These are phyloP conservation scores for Tetrahymena malaccensis DNA, from an alignment of 73 alveolate species.

Conservation along the genomic window DNA sequence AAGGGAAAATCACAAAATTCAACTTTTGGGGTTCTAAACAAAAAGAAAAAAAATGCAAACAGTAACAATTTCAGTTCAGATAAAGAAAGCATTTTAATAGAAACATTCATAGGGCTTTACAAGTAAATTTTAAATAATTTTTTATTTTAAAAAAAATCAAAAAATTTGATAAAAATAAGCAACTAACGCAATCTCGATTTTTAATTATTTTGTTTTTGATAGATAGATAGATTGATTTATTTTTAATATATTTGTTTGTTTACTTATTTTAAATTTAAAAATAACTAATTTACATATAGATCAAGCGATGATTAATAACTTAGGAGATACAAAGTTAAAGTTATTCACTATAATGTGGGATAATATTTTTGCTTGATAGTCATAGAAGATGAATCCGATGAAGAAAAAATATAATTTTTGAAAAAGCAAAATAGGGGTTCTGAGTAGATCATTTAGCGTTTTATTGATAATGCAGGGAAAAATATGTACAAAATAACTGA, in stretches of 20 bases:
- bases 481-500: background rate
- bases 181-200: no score
- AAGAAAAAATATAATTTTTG: background rate
- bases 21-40: background rate
- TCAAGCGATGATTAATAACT: background rate
- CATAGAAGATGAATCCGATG: background rate
- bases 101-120: background rate
- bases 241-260: background rate
- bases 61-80: background rate
- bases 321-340: background rate
- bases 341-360: background rate
- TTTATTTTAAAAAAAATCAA: no score
- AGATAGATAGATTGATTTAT: no score
- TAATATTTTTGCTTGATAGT: background rate
- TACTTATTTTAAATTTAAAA: background rate
- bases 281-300: background rate
- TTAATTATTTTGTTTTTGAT: no score
- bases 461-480: background rate
- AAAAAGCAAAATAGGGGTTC: background rate
- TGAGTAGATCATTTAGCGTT: background rate
- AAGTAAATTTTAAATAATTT: background rate
- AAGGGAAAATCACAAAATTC: background rate
- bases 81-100: background rate
- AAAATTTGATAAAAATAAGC: no score
- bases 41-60: background rate